Evolutionary conservation across 805 yeast genomes (phyloP).

Genomic region (Candida namnaoensis): DNA sequence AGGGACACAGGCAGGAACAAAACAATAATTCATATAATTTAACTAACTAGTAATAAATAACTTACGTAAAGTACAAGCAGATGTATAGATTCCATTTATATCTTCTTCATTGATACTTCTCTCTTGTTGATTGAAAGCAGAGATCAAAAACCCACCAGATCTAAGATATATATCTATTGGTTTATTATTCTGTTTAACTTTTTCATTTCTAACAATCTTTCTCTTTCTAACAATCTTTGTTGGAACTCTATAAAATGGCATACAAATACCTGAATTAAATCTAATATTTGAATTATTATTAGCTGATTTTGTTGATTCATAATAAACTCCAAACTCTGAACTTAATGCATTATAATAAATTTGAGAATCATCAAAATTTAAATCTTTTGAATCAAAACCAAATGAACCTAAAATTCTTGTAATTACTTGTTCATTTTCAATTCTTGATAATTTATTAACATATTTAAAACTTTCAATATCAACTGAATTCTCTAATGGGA

Average conservation of each 20-base stretch:
- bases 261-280: slow-evolving; percentile 39
- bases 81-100: slow-evolving; percentile 36
- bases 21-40: too few species aligned
- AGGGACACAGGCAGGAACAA: too few species aligned
- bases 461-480: slow-evolving; percentile 34
- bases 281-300: slow-evolving; percentile 11
- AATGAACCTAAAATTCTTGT: slow-evolving; percentile 37
- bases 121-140: slow-evolving; percentile 29
- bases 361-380: slow-evolving; percentile 20
- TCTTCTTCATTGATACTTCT: slow-evolving; percentile 24
- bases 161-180: slow-evolving; percentile 35
- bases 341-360: slow-evolving; percentile 36
- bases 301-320: slow-evolving; percentile 19
- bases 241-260: slow-evolving; percentile 40
- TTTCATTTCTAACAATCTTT: slow-evolving; percentile 11
- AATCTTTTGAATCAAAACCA: slow-evolving; percentile 16
- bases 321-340: slow-evolving; percentile 44
- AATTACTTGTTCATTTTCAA: slow-evolving; percentile 30
- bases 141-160: slow-evolving; percentile 45
- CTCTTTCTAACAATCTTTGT: slow-evolving; percentile 35
- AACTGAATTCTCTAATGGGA: slow-evolving; percentile 35
- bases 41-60: slow-evolving; percentile 21
- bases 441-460: slow-evolving; percentile 26
- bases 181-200: slow-evolving; percentile 1
- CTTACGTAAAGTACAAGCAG: slow-evolving; percentile 39